These are phyloP conservation scores for Astraeus odoratus DNA, from an alignment of 768 basidiomycete genomes.

Conservation along the genomic window DNA sequence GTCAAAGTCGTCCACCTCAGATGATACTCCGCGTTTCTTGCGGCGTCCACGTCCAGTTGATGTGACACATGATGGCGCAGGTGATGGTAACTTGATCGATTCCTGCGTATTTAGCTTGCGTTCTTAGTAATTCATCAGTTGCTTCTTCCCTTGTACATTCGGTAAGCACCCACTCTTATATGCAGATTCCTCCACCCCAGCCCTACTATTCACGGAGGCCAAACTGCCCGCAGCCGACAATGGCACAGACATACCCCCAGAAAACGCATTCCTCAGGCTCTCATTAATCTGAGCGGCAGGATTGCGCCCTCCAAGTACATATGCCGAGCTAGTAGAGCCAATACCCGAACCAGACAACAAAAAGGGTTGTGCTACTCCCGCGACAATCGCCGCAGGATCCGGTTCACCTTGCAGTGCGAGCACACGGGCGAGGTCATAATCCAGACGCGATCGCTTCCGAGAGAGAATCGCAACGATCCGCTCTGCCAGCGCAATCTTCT, in stretches of 20 bases:
- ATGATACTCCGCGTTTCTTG: constrained; percentile 30
- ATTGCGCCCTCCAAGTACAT: constrained; percentile 30
- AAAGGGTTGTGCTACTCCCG: constrained; percentile 20
- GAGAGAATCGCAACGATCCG: constrained; percentile 38
- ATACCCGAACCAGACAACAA: constrained; percentile 10
- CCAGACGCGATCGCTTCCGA: constrained; percentile 40
- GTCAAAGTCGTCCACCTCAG: constrained; percentile 29
- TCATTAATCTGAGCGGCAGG: constrained; percentile 36
- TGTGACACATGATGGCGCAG: constrained; percentile 26
- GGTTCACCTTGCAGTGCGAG: constrained; percentile 39
- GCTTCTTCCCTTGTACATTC: background rate
- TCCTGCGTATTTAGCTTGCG: constrained; percentile 25
- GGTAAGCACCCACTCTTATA: constrained; percentile 22
- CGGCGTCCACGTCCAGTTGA: constrained; percentile 26
- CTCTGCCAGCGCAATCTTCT: constrained; percentile 38
- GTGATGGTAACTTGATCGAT: constrained; percentile 30
- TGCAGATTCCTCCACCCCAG: constrained; percentile 19
- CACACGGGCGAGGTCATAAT: constrained; percentile 39
- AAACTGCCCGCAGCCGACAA: constrained; percentile 7
- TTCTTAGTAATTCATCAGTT: constrained; percentile 12
- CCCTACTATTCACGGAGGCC: constrained; percentile 9
- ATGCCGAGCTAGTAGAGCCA: constrained; percentile 14
- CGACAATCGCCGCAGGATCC: constrained; percentile 28
- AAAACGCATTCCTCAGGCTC: constrained; percentile 31
- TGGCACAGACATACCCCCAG: constrained; percentile 19